Conservation (phyloP, 2,329 filamentous ascomycete genomes). For the Verticillium nubilum region DNA sequence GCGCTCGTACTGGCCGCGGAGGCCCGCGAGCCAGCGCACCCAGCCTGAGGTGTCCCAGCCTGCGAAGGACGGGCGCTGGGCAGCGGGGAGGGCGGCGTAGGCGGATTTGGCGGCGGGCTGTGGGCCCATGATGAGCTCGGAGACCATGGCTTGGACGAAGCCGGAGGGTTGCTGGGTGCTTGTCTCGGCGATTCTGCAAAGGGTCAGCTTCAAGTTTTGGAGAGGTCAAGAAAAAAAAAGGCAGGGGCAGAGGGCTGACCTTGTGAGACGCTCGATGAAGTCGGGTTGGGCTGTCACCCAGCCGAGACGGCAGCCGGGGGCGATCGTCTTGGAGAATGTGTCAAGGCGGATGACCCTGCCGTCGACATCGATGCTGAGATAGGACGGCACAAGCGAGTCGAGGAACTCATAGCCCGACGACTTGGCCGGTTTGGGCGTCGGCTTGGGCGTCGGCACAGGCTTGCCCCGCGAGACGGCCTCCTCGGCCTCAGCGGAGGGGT, state of each 20-base stretch:
- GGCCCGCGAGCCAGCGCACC: constrained; percentile 84
- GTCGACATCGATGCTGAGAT: constrained; percentile 73
- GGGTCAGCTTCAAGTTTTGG: not conserved
- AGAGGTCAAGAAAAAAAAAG: not conserved
- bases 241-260: constrained; percentile 15
- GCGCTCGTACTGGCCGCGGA: constrained; percentile 77
- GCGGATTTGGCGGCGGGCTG: constrained; percentile 41
- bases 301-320: constrained; percentile 82
- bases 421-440: constrained; percentile 23
- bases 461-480: constrained; percentile 43
- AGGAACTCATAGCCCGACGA: constrained; percentile 69
- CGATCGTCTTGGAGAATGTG: constrained; percentile 90
- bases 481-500: constrained; percentile 58
- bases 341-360: constrained; percentile 86
- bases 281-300: constrained; percentile 85
- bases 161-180: constrained; percentile 81
- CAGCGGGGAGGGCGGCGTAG: constrained; percentile 37
- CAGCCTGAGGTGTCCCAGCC: constrained; percentile 81
- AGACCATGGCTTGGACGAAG: constrained; percentile 80
- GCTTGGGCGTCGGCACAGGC: constrained; percentile 18
- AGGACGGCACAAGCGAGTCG: constrained; percentile 78
- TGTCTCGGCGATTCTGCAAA: constrained; percentile 65
- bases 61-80: constrained; percentile 36
- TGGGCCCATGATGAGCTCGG: constrained; percentile 70
- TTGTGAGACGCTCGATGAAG: constrained; percentile 64